Evolutionary conservation across 2,329 filamentous ascomycete species (phyloP).

Genomic region (Neopestalotiopsis sp.): DNA sequence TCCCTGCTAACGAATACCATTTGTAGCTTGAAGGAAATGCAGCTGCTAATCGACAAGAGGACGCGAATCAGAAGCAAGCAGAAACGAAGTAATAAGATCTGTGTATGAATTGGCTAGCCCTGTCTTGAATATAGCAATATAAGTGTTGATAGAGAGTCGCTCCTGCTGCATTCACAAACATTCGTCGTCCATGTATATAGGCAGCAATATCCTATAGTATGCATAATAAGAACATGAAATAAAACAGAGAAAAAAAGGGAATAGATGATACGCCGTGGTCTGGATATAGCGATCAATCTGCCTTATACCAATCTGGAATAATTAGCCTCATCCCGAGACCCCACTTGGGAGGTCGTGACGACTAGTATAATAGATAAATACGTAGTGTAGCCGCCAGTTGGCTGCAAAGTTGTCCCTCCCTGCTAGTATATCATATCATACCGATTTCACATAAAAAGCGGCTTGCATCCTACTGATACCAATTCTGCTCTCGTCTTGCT

Average conservation of each 20-base stretch:
- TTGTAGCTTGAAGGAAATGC: slow-evolving; percentile 7
- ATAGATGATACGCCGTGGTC: neutral
- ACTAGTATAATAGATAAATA: neutral
- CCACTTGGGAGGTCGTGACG: neutral
- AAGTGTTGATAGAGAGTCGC: no score
- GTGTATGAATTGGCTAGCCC: neutral
- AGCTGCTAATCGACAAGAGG: neutral
- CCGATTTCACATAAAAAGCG: no score
- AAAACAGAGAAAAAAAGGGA: neutral
- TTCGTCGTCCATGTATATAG: neutral
- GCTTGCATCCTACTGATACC: no score
- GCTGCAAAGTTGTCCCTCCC: neutral
- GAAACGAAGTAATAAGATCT: neutral
- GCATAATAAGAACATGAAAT: neutral
- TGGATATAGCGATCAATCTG: neutral
- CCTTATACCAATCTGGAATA: neutral
- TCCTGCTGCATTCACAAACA: neutral
- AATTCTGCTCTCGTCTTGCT: neutral
- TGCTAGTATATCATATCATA: neutral
- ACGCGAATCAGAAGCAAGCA: slow-evolving; percentile 9
- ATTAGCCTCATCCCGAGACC: neutral
- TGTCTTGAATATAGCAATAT: no score
- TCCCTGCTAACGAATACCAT: neutral
- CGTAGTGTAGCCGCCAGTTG: neutral
- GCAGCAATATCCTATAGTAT: neutral